Percentiles rank a stretch among this genome's conserved stretches.
These are phyloP conservation scores for Melampsora larici-populina DNA, from an alignment of 1,284 basidiomycete genomes.

Conservation along the genomic window DNA sequence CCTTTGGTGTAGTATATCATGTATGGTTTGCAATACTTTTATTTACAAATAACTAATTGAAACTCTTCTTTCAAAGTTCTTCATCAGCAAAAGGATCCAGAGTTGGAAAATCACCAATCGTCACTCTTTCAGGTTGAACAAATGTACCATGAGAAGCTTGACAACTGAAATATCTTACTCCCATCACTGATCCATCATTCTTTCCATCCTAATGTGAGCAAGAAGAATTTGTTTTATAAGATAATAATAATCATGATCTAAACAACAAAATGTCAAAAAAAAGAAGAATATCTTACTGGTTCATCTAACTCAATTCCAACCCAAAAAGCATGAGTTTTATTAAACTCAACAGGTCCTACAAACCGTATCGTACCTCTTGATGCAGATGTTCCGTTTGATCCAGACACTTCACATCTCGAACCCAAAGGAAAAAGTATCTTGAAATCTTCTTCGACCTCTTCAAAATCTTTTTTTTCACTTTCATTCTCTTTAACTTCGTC, in stretches of 20 bases:
- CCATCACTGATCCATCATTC: conserved; percentile 61
- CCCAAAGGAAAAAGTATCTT: conserved; percentile 58
- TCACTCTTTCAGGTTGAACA: conserved; percentile 77
- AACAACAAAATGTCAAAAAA: too few species aligned
- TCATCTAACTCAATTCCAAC: conserved; percentile 94
- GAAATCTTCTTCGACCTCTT: conserved; percentile 47
- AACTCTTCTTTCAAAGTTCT: conserved; percentile 63
- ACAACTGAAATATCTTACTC: conserved; percentile 78
- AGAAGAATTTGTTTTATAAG: neutral
- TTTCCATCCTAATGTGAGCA: conserved; percentile 56
- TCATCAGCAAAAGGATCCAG: conserved; percentile 66
- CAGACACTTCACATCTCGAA: conserved; percentile 73
- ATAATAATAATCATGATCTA: neutral
- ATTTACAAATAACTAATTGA: too few species aligned
- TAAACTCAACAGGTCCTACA: conserved; percentile 76
- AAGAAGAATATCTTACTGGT: conserved; percentile 64
- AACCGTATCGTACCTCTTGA: conserved; percentile 73
- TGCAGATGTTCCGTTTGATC: conserved; percentile 55
- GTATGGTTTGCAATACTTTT: too few species aligned
- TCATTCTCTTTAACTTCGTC: neutral
- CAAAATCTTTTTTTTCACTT: neutral
- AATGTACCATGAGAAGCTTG: conserved; percentile 76
- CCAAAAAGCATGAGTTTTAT: conserved; percentile 62
- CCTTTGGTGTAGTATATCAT: too few species aligned
- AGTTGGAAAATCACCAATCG: conserved; percentile 79